Evolutionary conservation across 371 early-diverging fungal genomes (phyloP).

Genomic region (Dinochytrium kinnereticum): DNA sequence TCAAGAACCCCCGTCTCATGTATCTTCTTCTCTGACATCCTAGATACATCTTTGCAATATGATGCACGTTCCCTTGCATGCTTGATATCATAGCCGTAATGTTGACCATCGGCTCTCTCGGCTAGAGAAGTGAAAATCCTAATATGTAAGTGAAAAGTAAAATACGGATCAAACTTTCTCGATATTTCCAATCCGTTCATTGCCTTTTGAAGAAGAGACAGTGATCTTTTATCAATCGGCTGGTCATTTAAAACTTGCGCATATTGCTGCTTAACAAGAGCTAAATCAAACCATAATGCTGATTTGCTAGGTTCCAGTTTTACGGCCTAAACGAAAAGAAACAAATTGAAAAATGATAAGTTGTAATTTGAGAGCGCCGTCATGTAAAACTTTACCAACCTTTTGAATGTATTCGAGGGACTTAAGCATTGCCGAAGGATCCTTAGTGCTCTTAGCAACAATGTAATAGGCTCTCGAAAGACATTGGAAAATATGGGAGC

Average conservation of each 20-base stretch:
- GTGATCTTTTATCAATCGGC: slow-evolving; percentile 61
- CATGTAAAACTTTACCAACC: too few relatives aligned
- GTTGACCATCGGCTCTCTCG: slow-evolving; percentile 18
- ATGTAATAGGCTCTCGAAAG: slow-evolving; percentile 84
- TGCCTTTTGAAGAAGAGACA: slow-evolving; percentile 63
- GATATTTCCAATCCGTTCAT: slow-evolving; percentile 61
- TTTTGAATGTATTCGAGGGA: slow-evolving; percentile 67
- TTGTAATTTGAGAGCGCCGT: too few relatives aligned
- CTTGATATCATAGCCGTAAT: slow-evolving; percentile 47
- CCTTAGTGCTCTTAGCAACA: slow-evolving; percentile 74
- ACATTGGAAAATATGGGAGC: slow-evolving; percentile 60
- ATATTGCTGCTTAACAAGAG: slow-evolving; percentile 82
- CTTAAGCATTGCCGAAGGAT: slow-evolving; percentile 66
- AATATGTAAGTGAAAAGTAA: background rate
- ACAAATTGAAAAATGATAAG: too few relatives aligned
- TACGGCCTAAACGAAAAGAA: too few relatives aligned
- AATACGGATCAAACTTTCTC: slow-evolving; percentile 49
- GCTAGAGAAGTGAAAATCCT: slow-evolving; percentile 40
- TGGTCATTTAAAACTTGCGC: slow-evolving; percentile 80
- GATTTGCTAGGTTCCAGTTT: slow-evolving; percentile 62
- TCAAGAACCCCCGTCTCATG: slow-evolving; percentile 53
- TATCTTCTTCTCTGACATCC: slow-evolving; percentile 48
- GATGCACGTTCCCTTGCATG: slow-evolving; percentile 45
- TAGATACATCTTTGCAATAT: slow-evolving; percentile 48
- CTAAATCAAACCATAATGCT: slow-evolving; percentile 74